These are phyloP conservation scores for Hamigera avellanea DNA, from an alignment of 495 filamentous ascomycete genomes.

Conservation along the genomic window DNA sequence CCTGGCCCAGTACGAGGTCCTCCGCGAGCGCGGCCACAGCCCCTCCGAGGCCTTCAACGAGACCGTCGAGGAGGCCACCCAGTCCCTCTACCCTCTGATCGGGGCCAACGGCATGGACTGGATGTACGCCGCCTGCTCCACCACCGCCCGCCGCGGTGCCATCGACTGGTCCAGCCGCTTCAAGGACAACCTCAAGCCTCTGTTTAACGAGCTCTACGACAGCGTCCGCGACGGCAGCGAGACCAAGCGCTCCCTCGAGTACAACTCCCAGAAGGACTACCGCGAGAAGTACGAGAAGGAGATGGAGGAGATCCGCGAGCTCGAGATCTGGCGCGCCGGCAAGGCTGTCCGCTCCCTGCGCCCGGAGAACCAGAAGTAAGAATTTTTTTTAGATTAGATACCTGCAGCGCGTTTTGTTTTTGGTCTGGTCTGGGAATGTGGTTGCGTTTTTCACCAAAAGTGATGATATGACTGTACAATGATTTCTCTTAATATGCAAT, in stretches of 20 bases:
- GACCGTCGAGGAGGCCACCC: conserved; percentile 98
- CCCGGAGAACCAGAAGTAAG: conserved; percentile 86
- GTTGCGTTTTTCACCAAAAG: conserved; percentile 15
- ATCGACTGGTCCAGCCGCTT: conserved; percentile 95
- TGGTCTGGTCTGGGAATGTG: no score
- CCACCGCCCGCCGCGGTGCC: conserved; percentile 93
- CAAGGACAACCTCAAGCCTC: conserved; percentile 94
- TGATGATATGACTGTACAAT: conserved; percentile 31
- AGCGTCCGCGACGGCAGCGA: conserved; percentile 78
- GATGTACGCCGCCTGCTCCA: conserved; percentile 99
- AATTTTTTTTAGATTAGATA: conserved; percentile 9
- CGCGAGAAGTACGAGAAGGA: conserved; percentile 91
- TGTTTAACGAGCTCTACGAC: conserved; percentile 95
- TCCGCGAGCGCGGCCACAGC: conserved; percentile 93
- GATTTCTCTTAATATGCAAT: conserved; percentile 5
- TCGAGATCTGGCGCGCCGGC: conserved; percentile 98
- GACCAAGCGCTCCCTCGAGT: conserved; percentile 88
- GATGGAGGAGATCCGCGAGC: conserved; percentile 87
- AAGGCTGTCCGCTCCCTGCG: conserved; percentile 92
- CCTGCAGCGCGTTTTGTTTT: not conserved
- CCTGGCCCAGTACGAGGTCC: conserved; percentile 99
- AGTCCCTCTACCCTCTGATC: conserved; percentile 94
- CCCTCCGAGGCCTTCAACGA: conserved; percentile 99
- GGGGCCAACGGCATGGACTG: conserved; percentile 98
- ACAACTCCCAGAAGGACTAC: conserved; percentile 91